Conservation (phyloP, 192 early-diverging fungal species). For the Coemansia sp. region DNA sequence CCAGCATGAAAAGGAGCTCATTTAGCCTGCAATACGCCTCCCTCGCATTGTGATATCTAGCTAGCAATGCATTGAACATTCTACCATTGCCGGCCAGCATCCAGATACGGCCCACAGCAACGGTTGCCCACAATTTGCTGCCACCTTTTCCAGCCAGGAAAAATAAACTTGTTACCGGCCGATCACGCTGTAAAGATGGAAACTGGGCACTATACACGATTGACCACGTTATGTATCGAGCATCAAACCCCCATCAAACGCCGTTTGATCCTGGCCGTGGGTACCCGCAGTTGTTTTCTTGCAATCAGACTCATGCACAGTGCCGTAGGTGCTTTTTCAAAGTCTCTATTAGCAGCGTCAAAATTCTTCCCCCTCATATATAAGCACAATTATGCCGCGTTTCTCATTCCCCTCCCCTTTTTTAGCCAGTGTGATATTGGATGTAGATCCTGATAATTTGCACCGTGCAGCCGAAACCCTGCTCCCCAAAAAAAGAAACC, state of each 20-base stretch:
- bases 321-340: too few species aligned
- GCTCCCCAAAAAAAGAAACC: slow-evolving; percentile 8
- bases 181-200: neutral
- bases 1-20: neutral
- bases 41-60: too few species aligned
- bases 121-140: too few species aligned
- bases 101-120: too few species aligned
- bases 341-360: too few species aligned
- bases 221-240: slow-evolving; percentile 4
- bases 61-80: too few species aligned
- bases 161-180: slow-evolving; percentile 1
- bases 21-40: too few species aligned
- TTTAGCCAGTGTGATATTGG: neutral
- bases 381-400: too few species aligned
- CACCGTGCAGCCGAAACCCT: slow-evolving; percentile 26
- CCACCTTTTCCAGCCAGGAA: neutral
- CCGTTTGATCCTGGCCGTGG: slow-evolving; percentile 8
- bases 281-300: neutral
- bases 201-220: slow-evolving; percentile 7
- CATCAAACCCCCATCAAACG: neutral
- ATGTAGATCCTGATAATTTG: slow-evolving; percentile 51
- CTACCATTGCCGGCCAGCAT: too few species aligned
- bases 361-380: too few species aligned
- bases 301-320: too few species aligned
- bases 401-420: too few species aligned